These are phyloP conservation scores for Ustilago vetiveriae DNA, from an alignment of 1,284 basidiomycete genomes.

Conservation along the genomic window DNA sequence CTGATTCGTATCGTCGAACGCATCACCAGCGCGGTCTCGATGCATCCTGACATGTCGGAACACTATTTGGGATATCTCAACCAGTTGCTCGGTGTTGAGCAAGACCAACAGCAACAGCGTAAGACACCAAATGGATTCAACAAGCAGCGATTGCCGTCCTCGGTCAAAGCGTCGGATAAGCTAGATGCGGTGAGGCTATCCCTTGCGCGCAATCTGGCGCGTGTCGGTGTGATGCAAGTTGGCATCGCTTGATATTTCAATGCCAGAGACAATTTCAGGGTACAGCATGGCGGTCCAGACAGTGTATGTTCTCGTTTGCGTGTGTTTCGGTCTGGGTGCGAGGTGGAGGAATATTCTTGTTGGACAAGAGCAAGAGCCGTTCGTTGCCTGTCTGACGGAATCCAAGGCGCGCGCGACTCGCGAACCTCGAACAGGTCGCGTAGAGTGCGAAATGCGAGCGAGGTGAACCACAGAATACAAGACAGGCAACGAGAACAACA, in stretches of 20 bases:
- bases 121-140: constrained; percentile 2
- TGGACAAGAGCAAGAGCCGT: no score
- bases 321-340: background rate
- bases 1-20: constrained; percentile 60
- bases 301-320: background rate
- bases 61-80: constrained; percentile 58
- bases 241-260: constrained; percentile 27
- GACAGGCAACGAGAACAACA: constrained; percentile 22
- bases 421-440: constrained; percentile 26
- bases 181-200: constrained; percentile 51
- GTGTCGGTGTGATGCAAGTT: constrained; percentile 43
- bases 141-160: constrained; percentile 3
- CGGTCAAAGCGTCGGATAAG: constrained; percentile 39
- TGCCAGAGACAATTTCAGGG: no score
- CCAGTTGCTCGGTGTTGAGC: constrained; percentile 30
- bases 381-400: no score
- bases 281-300: no score
- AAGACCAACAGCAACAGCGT: constrained; percentile 2
- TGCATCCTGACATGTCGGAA: constrained; percentile 45
- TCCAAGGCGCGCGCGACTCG: constrained; percentile 5
- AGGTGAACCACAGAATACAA: constrained; percentile 7
- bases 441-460: constrained; percentile 19
- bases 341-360: background rate
- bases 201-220: constrained; percentile 51
- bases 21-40: constrained; percentile 42